Base-by-base conservation (phyloP, 176 grass and related monocot species). In the Oryza rufipogon region DNA sequence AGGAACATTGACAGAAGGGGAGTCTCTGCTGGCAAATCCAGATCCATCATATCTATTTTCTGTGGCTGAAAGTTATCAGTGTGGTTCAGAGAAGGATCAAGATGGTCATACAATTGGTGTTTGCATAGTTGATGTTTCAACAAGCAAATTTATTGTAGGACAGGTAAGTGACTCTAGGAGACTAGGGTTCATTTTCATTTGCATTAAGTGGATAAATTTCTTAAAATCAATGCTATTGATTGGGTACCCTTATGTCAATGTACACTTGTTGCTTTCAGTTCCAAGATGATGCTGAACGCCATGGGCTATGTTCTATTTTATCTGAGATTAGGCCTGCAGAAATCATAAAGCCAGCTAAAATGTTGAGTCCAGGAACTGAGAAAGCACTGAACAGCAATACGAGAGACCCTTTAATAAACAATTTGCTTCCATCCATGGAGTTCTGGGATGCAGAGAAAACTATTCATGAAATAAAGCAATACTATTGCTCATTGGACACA, bases 71-170 rank as follows among this genome's bases (percentile, higher is more conserved):
- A 83, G 80, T 93, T 80, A 48, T 73, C 84, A 80, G 77, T 66
- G 13, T 88, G 54, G 17, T 88, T 86, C 76, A 83, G 84, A 71
- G 22, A 77, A 90, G 23, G 82, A 52, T 49, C 63, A 91, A 90
- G 85, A 89, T 22, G 71, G 54, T 44, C 83, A 76, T 49, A 47
- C 79, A 33, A 88, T 98, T 85, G 96, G 96, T 84, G 76, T 98
- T 83, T 95, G 96, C 77, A 78, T 95, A 81, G 80, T 95, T 66
- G 96, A 98, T 90, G 96, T 93, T 87, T 98, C 96, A 76, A 98
- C 93, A 85, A 91, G 91, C 85, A 98, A 93, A 86, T 98, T 98
- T 85, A 88, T 98, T 77, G 47, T 98, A 36, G 96, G 96, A 80
- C 93, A 98, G 93, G 96, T 98, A 80, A 68, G 85, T 88, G 9